phyloP scores from a whole-genome alignment of 1,139 yeast species.

The Meyerozyma carpophila region DNA sequence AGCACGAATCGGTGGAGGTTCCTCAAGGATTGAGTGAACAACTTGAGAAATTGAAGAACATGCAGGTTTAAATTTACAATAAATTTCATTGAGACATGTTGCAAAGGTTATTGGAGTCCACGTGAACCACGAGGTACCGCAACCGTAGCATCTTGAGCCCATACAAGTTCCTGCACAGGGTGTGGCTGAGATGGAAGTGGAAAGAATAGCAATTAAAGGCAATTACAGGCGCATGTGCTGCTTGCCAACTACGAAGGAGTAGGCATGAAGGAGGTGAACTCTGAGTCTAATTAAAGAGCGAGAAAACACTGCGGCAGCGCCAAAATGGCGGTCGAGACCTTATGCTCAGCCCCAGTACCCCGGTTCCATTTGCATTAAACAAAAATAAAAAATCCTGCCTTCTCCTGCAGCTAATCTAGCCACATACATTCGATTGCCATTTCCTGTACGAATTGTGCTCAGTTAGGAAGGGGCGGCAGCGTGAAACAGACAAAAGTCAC shows the following conservation, averaged over 20 bases:
- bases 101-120: not conserved
- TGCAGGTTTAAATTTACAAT: conserved; percentile 14
- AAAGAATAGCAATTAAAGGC: too few species aligned
- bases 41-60: conserved; percentile 35
- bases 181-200: not conserved
- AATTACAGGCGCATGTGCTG: too few species aligned
- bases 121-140: not conserved
- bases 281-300: too few species aligned
- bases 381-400: not conserved
- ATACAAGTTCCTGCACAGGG: not conserved
- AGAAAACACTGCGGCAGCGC: too few species aligned
- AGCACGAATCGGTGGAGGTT: conserved; percentile 39
- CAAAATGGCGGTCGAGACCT: too few species aligned
- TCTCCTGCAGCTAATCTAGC: not conserved
- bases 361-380: not conserved
- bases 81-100: not conserved
- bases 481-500: not conserved
- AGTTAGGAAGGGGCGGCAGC: not conserved
- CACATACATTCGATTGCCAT: not conserved
- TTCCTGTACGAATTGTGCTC: not conserved
- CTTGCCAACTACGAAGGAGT: too few species aligned
- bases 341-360: not conserved
- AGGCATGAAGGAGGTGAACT: too few species aligned
- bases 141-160: not conserved
- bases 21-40: conserved; percentile 37